Conservation (phyloP, 176 grass and related monocot genomes). For the Neostapfia colusana region DNA sequence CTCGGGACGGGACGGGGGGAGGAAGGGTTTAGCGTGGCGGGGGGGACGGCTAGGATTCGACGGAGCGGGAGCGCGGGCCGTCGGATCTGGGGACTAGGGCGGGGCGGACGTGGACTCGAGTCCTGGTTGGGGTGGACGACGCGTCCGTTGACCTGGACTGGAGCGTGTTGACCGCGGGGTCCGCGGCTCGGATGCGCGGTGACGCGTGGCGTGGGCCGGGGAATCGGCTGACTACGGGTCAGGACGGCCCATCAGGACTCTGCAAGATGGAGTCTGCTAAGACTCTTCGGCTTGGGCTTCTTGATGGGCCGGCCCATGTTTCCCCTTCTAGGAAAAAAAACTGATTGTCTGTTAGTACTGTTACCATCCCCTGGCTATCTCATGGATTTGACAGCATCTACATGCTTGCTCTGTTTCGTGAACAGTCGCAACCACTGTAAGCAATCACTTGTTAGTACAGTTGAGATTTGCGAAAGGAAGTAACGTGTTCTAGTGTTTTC, state of each 20-base stretch:
- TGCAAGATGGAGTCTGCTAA: too few species aligned
- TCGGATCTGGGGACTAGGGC: slow-evolving; percentile 19
- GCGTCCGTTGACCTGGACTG: slow-evolving; percentile 24
- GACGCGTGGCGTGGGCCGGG: not conserved
- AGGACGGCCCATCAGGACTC: too few species aligned
- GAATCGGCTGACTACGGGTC: not conserved
- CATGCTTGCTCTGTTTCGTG: not conserved
- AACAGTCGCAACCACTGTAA: not conserved
- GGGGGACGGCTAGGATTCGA: slow-evolving; percentile 22
- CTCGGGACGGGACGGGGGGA: not conserved
- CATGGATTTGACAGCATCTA: not conserved
- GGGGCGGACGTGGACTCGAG: slow-evolving; percentile 3
- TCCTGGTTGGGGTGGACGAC: slow-evolving; percentile 34
- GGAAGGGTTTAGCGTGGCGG: slow-evolving; percentile 36
- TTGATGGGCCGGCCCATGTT: too few species aligned
- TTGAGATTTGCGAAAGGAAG: not conserved
- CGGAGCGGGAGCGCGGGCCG: accelerated
- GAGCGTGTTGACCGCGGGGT: slow-evolving; percentile 2
- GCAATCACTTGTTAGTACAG: too few species aligned
- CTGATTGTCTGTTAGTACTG: too few species aligned
- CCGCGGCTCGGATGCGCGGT: not conserved
- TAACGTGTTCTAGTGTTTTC: not conserved
- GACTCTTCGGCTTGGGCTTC: too few species aligned
- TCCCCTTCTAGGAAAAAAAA: too few species aligned
- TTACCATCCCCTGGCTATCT: not conserved